Conservation (phyloP, 2,329 filamentous ascomycete species). For the Blumeriella jaapii region DNA sequence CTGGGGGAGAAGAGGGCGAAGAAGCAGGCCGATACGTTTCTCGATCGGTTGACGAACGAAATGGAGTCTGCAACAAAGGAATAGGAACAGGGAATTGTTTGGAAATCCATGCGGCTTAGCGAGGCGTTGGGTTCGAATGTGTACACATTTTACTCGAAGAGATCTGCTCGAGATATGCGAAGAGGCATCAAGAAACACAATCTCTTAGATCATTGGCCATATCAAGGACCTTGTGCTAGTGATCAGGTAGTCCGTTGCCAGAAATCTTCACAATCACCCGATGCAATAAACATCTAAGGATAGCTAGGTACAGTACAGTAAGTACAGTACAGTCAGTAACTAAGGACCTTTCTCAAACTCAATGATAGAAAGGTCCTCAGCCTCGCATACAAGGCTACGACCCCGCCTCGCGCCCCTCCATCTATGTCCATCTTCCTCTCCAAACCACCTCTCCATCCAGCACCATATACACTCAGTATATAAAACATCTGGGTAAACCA, state of each 20-base stretch:
- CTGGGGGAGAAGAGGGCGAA: constrained; percentile 42
- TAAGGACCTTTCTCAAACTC: too few species aligned
- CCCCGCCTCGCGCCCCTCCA: neutral
- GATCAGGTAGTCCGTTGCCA: too few species aligned
- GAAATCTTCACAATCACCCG: too few species aligned
- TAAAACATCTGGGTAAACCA: neutral
- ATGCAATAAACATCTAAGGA: too few species aligned
- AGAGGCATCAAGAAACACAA: too few species aligned
- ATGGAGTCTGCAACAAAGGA: constrained; percentile 8
- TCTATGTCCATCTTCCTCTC: neutral
- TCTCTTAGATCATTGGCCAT: too few species aligned
- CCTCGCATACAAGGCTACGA: neutral
- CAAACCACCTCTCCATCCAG: neutral
- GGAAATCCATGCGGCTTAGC: neutral
- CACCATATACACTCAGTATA: too few species aligned
- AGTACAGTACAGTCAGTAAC: too few species aligned
- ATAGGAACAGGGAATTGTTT: neutral
- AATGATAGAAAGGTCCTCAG: too few species aligned
- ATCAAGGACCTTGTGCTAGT: too few species aligned
- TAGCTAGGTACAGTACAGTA: too few species aligned
- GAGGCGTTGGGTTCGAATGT: constrained; percentile 2
- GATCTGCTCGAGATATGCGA: neutral
- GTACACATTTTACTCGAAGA: neutral
- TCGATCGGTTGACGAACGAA: constrained; percentile 43
- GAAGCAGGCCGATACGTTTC: constrained; percentile 61